Conservation (phyloP, 2,329 filamentous ascomycete species). For the Grosmannia serpens region DNA sequence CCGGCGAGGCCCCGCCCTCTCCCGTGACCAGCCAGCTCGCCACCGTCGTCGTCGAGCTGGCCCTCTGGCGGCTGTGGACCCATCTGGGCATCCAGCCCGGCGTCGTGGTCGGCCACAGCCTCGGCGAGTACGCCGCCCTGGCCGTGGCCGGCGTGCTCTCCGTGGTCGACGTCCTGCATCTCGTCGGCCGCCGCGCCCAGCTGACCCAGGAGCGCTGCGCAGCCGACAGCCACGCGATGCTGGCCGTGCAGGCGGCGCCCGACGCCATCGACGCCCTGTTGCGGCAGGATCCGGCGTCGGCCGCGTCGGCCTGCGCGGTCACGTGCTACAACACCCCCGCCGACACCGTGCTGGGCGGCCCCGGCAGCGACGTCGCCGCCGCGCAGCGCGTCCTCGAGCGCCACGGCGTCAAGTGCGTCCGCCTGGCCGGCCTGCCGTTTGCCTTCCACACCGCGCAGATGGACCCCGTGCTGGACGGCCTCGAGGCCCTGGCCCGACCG, state of each 20-base stretch:
- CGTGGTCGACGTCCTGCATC: conserved; percentile 45
- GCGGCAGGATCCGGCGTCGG: no score
- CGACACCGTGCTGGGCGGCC: conserved; percentile 49
- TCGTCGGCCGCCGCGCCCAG: conserved; percentile 48
- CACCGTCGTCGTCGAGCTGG: conserved; percentile 26
- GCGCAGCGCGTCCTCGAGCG: no score
- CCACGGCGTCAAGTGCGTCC: no score
- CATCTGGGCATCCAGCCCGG: conserved; percentile 28
- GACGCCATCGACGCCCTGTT: conserved; percentile 13
- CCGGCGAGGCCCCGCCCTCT: background rate
- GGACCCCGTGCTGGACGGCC: background rate
- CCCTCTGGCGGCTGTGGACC: conserved; percentile 27
- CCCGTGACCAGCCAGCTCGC: conserved; percentile 24
- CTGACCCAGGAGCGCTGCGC: conserved; percentile 44
- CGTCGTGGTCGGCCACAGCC: conserved; percentile 38
- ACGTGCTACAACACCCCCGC: conserved; percentile 55
- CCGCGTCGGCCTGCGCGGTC: conserved; percentile 19
- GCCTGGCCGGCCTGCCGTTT: background rate
- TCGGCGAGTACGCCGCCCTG: conserved; percentile 54
- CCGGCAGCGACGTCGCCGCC: no score
- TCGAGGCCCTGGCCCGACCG: background rate
- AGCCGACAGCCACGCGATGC: conserved; percentile 21
- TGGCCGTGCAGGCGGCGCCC: conserved; percentile 16
- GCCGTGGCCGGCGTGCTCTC: conserved; percentile 52
- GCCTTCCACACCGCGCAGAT: background rate